Base-by-base conservation (phyloP, 2,329 filamentous ascomycete genomes). In the Xenoacremonium recifei region DNA sequence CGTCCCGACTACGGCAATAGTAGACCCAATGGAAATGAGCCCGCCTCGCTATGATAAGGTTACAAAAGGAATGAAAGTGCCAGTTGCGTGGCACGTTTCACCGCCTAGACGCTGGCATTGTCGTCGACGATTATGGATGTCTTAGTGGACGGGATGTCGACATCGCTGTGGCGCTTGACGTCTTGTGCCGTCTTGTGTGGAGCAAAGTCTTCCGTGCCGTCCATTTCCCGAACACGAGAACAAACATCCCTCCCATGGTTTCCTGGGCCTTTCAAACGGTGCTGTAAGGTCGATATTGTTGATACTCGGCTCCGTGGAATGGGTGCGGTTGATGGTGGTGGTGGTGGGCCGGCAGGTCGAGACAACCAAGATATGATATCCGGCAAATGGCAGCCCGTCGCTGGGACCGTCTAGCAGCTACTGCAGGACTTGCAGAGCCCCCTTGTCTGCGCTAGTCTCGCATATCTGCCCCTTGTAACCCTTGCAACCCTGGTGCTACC, bases 101-200 rank as follows among this genome's bases (percentile, higher is more conserved):
- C 45, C 42, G 40, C 44, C 30, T n/a, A n/a, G n/a, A n/a, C n/a
- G n/a, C n/a, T n/a, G n/a, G n/a, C n/a, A n/a, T n/a, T n/a, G n/a
- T n/a, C n/a, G n/a, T n/a, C n/a, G n/a, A n/a, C n/a, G n/a, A n/a
- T n/a, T n/a, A n/a, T n/a, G n/a, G n/a, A n/a, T n/a, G n/a, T n/a
- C n/a, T n/a, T n/a, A n/a, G n/a, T n/a, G 11, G 17, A 34, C 16
- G 6, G 6, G 25, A 58, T 58, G 53, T 55, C 55, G 55, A 58
- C 55, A 58, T 58, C 40, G 35, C 36, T 27, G 45, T 57, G 55
- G 55, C 50, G 45, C 49, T 42, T 58, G 55, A 57, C 55, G 55
- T 35, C 31, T 58, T 49, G 25, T 20, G 20, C 27, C n/a, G 17
- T 15, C 30, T 25, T 34, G 10, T 15, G 29, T 6, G n/a, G n/a